phyloP scores from a whole-genome alignment of 306 rosid genomes.

The Fragaria vesca region DNA sequence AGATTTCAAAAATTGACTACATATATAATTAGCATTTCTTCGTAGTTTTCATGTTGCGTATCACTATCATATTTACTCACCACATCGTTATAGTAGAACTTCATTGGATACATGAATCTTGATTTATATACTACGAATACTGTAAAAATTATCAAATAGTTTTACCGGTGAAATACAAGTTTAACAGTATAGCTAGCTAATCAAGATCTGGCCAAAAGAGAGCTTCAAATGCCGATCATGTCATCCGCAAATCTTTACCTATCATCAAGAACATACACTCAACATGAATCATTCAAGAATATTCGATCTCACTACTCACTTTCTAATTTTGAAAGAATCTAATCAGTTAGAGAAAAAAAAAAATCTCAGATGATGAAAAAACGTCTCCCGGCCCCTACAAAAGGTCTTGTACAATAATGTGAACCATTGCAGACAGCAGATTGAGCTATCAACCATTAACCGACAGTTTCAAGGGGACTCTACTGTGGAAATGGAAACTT shows the following conservation, averaged over 20 bases:
- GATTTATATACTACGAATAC: neutral
- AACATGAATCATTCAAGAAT: neutral
- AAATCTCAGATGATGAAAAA: neutral
- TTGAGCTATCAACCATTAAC: neutral
- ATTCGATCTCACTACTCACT: neutral
- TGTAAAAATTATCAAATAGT: neutral
- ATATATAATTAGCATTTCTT: neutral
- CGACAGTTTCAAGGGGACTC: conserved; percentile 12
- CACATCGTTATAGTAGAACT: neutral
- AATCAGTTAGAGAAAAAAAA: neutral
- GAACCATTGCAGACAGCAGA: conserved; percentile 17
- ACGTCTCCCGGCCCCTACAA: neutral
- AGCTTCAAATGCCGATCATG: neutral
- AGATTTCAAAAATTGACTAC: neutral
- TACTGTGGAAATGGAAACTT: conserved; percentile 33
- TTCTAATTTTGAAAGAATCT: conserved; percentile 2
- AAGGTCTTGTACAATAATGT: neutral
- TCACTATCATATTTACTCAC: too few species aligned
- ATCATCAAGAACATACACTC: neutral
- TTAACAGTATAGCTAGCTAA: neutral
- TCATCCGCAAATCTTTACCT: neutral
- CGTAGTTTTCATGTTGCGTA: neutral
- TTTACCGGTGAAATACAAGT: neutral
- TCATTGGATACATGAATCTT: neutral
- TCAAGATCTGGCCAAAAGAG: neutral